Evolutionary conservation across 2,329 filamentous ascomycete genomes (phyloP), one percentile per base, ranked within the genome.

Genomic region (Berkeleyomyces basicola): DNA sequence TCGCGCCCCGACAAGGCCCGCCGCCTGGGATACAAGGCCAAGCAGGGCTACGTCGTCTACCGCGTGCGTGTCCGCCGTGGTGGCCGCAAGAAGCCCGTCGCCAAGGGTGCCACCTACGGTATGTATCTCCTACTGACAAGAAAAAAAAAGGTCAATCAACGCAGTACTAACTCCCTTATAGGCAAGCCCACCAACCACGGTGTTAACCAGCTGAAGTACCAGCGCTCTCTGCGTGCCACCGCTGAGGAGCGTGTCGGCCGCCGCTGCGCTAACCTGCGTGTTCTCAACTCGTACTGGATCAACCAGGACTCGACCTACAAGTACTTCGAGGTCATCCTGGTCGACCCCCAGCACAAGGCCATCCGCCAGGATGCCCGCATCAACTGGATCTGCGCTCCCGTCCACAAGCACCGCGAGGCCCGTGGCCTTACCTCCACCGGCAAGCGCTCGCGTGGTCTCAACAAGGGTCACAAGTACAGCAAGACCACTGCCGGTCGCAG

Each of bases 281-380:
- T 99, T 75, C 88, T 99, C 75, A 99, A 99, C 88, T 97, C 92
- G 68, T 99, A 99, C 91, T 99, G 95, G 95, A 90, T 99, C 84
- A 99, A 99, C 88, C 90, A 97, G 85, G 93, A 99, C 83, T 96
- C 91, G 67, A 99, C 93, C 80, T 99, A 97, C 89, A 99, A 99
- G 85, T 99, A 99, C 88, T 99, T 85, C 83, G 93, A 99, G 82
- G 86, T 97, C 79, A 97, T 99, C 82, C 89, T 96, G 75, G 92
- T 99, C 76, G 93, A 99, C 82, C 93, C 93, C 77, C 88, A 95
- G 83, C 93, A 99, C 89, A 97, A 97, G 86, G 93, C 93, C 75
- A 99, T 99, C 84, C 93, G 93, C 79, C 89, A 88, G 75, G 93
- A 99, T 78, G 82, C 93, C 74, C 91, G 93, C 80, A 97, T 99